These are phyloP conservation scores for Paxillus rubicundulus DNA, from an alignment of 768 basidiomycete species.

Conservation along the genomic window DNA sequence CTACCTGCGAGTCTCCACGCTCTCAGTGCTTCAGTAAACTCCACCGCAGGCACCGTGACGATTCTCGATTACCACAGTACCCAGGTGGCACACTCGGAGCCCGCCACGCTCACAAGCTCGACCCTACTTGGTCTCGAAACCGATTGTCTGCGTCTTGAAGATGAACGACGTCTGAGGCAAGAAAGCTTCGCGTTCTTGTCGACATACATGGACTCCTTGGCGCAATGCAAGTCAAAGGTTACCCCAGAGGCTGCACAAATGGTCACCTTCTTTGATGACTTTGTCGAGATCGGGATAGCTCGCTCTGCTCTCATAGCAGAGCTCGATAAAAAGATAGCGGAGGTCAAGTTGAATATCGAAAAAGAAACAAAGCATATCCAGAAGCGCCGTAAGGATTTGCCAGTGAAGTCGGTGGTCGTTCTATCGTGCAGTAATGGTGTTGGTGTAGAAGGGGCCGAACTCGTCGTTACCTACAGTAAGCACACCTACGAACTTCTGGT, in stretches of 20 bases:
- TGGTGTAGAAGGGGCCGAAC: conserved; percentile 9
- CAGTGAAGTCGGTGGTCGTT: conserved; percentile 6
- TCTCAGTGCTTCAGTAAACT: conserved; percentile 14
- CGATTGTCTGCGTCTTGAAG: conserved; percentile 12
- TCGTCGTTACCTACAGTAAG: conserved; percentile 21
- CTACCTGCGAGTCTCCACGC: conserved; percentile 7
- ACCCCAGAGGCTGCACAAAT: conserved; percentile 16
- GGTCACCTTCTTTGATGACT: conserved; percentile 20
- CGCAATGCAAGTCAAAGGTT: conserved; percentile 14
- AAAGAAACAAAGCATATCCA: conserved; percentile 12
- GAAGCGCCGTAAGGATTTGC: background rate
- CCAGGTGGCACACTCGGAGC: background rate
- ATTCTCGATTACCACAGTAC: conserved; percentile 15
- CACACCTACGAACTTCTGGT: background rate
- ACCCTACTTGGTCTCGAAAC: conserved; percentile 5
- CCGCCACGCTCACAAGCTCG: background rate
- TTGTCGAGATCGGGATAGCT: conserved; percentile 18
- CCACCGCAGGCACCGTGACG: conserved; percentile 6
- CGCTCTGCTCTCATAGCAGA: conserved; percentile 16
- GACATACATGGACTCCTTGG: conserved; percentile 27
- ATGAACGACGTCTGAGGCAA: conserved; percentile 20
- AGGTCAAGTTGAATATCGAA: conserved; percentile 8
- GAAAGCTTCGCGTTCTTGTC: conserved; percentile 22
- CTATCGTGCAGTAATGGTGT: conserved; percentile 3
- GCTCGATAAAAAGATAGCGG: conserved; percentile 14